Percentiles rank a stretch among this genome's conserved stretches.
These are phyloP conservation scores for Aristolochia contorta DNA, from an alignment of 164 flowering plant genomes.

Conservation along the genomic window DNA sequence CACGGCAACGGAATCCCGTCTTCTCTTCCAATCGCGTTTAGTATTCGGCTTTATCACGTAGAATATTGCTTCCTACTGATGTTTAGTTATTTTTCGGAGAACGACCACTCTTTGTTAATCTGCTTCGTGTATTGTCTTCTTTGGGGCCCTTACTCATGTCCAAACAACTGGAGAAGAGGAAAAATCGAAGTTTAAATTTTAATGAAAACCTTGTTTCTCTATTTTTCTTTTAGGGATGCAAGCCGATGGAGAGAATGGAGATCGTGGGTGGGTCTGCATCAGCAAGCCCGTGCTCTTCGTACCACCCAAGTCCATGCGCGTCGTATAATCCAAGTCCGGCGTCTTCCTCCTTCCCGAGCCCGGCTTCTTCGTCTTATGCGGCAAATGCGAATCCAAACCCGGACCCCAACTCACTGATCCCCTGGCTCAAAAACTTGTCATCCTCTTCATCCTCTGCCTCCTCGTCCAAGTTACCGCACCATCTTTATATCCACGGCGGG, in stretches of 20 bases:
- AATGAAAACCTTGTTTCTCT: background rate
- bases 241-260: slow-evolving; percentile 11
- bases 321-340: slow-evolving; percentile 73
- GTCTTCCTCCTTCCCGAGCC: slow-evolving; percentile 72
- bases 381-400: slow-evolving; percentile 22
- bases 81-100: too few relatives aligned
- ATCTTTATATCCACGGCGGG: slow-evolving; percentile 55
- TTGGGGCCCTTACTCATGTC: too few relatives aligned
- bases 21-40: too few relatives aligned
- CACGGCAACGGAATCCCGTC: too few relatives aligned
- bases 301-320: slow-evolving; percentile 60
- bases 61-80: too few relatives aligned
- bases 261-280: slow-evolving; percentile 33
- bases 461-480: slow-evolving; percentile 52
- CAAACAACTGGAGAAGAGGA: too few relatives aligned
- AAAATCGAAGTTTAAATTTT: too few relatives aligned
- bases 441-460: slow-evolving; percentile 48
- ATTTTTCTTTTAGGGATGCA: slow-evolving; percentile 11
- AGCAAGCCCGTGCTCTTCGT: slow-evolving; percentile 72
- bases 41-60: too few relatives aligned
- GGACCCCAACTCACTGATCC: slow-evolving; percentile 71
- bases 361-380: slow-evolving; percentile 38
- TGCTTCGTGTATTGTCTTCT: too few relatives aligned
- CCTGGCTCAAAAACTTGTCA: slow-evolving; percentile 92
- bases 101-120: too few relatives aligned